A percentile compares a stretch with the other conserved stretches of the same genome.
Evolutionary conservation across 768 basidiomycete genomes (phyloP).

Genomic region (Leccinum truebloodii): DNA sequence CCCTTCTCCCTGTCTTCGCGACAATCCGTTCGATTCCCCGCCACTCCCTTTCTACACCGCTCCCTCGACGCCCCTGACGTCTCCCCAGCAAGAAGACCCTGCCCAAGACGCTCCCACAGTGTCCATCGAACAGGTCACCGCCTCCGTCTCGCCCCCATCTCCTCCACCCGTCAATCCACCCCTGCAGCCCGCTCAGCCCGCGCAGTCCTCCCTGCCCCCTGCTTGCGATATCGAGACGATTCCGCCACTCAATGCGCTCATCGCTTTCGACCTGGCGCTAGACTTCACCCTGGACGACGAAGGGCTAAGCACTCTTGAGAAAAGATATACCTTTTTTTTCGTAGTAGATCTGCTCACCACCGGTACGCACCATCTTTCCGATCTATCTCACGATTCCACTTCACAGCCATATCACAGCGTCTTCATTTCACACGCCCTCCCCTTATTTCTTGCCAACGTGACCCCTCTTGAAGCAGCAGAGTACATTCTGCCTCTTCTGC

Average conservation of each 20-base stretch:
- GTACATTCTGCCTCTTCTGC: constrained; percentile 91
- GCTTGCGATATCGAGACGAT: constrained; percentile 29
- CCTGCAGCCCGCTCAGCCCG: constrained; percentile 17
- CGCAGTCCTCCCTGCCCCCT: constrained; percentile 19
- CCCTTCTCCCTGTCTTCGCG: constrained; percentile 37
- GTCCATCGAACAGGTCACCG: constrained; percentile 20
- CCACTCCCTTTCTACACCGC: constrained; percentile 48
- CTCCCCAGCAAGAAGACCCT: constrained; percentile 42
- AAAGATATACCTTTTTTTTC: constrained; percentile 87
- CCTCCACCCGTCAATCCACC: constrained; percentile 27
- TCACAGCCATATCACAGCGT: constrained; percentile 49
- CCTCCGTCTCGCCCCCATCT: constrained; percentile 22
- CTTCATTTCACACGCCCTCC: constrained; percentile 83
- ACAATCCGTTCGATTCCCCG: constrained; percentile 39
- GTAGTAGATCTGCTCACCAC: constrained; percentile 69
- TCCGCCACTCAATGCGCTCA: constrained; percentile 28
- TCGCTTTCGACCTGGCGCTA: constrained; percentile 31
- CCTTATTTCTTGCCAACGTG: constrained; percentile 74
- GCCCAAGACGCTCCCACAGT: constrained; percentile 24
- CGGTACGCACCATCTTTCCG: constrained; percentile 35
- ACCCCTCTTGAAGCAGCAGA: constrained; percentile 87
- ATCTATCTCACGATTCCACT: background rate
- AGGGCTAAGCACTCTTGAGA: constrained; percentile 75
- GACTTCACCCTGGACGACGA: constrained; percentile 70
- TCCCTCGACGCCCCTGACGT: constrained; percentile 45